Conservation (phyloP, 208 protist species). For the Trypanosoma melophagium region DNA sequence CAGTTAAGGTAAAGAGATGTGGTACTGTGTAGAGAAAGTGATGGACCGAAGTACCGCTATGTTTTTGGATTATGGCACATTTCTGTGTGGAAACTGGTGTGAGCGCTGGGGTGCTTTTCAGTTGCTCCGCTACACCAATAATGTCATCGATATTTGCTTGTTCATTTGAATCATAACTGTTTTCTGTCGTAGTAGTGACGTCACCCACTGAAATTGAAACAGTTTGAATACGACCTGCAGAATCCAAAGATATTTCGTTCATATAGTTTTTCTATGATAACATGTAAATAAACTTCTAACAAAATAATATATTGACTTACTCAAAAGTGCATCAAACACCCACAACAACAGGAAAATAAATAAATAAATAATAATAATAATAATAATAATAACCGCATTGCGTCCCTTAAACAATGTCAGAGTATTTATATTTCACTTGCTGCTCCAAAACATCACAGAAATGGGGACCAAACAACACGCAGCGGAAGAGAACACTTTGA, state of each 20-base stretch:
- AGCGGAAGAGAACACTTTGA: too few relatives aligned
- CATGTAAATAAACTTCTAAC: neutral
- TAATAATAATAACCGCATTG: too few relatives aligned
- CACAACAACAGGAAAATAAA: too few relatives aligned
- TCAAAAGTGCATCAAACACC: too few relatives aligned
- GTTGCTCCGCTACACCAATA: slow-evolving; percentile 26
- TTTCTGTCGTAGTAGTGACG: neutral
- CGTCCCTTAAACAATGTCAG: too few relatives aligned
- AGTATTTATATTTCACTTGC: too few relatives aligned
- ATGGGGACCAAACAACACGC: too few relatives aligned
- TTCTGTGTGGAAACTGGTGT: slow-evolving; percentile 13
- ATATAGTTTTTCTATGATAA: neutral
- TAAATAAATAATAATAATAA: too few relatives aligned
- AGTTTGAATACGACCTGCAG: neutral
- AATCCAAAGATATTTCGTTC: neutral
- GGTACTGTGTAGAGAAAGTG: slow-evolving; percentile 74
- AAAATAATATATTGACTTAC: neutral
- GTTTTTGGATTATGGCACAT: slow-evolving; percentile 12
- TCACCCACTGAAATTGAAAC: neutral
- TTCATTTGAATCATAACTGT: slow-evolving; percentile 8
- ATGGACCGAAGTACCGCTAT: slow-evolving; percentile 38
- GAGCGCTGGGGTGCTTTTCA: slow-evolving; percentile 25
- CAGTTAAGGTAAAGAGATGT: slow-evolving; percentile 67
- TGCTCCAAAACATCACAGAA: too few relatives aligned
- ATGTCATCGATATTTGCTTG: slow-evolving; percentile 10